Percentiles rank a stretch among this genome's conserved stretches.
These are phyloP conservation scores for Yamadazyma atlantica DNA, from an alignment of 1,139 yeast species.

Conservation along the genomic window DNA sequence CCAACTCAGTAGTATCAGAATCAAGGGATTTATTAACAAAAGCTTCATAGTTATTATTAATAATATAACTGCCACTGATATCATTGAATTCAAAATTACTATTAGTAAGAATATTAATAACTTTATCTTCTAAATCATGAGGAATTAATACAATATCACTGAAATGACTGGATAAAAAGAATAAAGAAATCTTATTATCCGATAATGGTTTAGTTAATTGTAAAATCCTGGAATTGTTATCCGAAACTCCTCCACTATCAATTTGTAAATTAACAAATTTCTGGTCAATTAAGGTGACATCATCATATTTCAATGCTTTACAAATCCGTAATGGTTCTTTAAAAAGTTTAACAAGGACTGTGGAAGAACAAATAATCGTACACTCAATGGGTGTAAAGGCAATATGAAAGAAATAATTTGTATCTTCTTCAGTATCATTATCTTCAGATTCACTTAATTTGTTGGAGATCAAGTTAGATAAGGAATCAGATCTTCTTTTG, in stretches of 20 bases:
- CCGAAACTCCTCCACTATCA: slow-evolving; percentile 60
- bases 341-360: slow-evolving; percentile 36
- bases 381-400: slow-evolving; percentile 59
- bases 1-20: slow-evolving; percentile 18
- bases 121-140: slow-evolving; percentile 39
- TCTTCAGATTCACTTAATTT: slow-evolving; percentile 11
- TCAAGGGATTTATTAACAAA: background rate
- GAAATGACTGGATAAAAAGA: slow-evolving; percentile 65
- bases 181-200: slow-evolving; percentile 55
- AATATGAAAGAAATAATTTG: slow-evolving; percentile 45
- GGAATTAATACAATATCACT: slow-evolving; percentile 70
- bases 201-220: slow-evolving; percentile 63
- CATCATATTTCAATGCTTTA: slow-evolving; percentile 23
- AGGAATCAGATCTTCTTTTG: slow-evolving; percentile 14
- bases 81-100: slow-evolving; percentile 48
- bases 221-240: slow-evolving; percentile 52
- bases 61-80: slow-evolving; percentile 33
- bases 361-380: slow-evolving; percentile 50
- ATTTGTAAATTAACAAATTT: slow-evolving; percentile 57
- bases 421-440: slow-evolving; percentile 24
- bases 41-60: slow-evolving; percentile 7
- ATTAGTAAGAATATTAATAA: slow-evolving; percentile 42
- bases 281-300: slow-evolving; percentile 46
- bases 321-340: slow-evolving; percentile 33
- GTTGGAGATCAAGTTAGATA: slow-evolving; percentile 3